Percentiles rank a stretch among this genome's conserved stretches.
phyloP scores from a whole-genome alignment of 2,329 filamentous ascomycete genomes.

The Chaetomiaceae sp. region DNA sequence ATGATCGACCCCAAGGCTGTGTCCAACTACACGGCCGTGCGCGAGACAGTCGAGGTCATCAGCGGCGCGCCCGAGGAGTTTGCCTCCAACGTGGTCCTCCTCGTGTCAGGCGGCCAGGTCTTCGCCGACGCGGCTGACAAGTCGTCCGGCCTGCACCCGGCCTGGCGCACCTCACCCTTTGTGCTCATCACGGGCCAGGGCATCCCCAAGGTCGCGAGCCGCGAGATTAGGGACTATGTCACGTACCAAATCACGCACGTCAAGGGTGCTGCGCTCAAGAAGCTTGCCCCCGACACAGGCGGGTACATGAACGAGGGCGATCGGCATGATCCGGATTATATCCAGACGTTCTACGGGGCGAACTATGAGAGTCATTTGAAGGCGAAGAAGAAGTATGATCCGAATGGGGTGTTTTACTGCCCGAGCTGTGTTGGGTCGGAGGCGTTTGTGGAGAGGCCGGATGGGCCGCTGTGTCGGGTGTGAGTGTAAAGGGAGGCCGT shows the following conservation, averaged over 20 bases:
- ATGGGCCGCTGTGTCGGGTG: slow-evolving; percentile 12
- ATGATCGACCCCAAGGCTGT: slow-evolving; percentile 7
- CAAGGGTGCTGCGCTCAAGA: slow-evolving; percentile 12
- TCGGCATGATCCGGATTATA: slow-evolving; percentile 31
- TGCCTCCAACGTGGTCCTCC: slow-evolving; percentile 14
- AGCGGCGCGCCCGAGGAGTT: slow-evolving; percentile 8
- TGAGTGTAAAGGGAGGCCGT: too few relatives aligned
- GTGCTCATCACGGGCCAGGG: slow-evolving; percentile 9
- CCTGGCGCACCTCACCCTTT: slow-evolving; percentile 13
- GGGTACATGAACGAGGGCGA: slow-evolving; percentile 34
- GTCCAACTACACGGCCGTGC: slow-evolving; percentile 6
- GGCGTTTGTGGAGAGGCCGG: slow-evolving; percentile 11
- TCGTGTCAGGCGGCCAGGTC: slow-evolving; percentile 16
- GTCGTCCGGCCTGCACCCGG: slow-evolving; percentile 12
- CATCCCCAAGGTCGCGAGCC: slow-evolving; percentile 6
- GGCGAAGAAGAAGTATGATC: slow-evolving; percentile 33
- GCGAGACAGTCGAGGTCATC: slow-evolving; percentile 10
- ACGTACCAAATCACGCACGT: slow-evolving; percentile 5
- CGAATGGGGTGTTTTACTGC: slow-evolving; percentile 30
- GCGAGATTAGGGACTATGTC: not conserved
- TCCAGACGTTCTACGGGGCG: slow-evolving; percentile 30
- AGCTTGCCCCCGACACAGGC: slow-evolving; percentile 11
- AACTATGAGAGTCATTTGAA: slow-evolving; percentile 28
- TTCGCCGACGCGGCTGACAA: slow-evolving; percentile 11
- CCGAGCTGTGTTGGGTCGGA: slow-evolving; percentile 31